Conservation (phyloP, 176 grass and related monocot genomes). For the Zoysia japonica region DNA sequence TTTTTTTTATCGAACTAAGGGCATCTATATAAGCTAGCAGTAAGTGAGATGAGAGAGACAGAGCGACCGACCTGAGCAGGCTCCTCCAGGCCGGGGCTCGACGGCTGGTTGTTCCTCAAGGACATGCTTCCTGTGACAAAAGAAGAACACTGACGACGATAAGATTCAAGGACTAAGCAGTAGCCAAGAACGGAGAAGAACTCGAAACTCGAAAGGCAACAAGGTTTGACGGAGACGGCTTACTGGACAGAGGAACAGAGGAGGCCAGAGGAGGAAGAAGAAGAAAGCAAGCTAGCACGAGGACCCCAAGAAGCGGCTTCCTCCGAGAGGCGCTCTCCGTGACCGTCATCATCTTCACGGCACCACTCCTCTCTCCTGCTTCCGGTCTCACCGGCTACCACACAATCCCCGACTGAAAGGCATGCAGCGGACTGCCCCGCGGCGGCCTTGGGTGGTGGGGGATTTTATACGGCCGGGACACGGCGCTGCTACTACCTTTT, state of each 20-base stretch:
- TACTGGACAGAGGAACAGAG: conserved; percentile 68
- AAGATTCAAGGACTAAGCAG: not conserved
- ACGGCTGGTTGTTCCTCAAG: conserved; percentile 37
- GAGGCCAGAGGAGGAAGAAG: conserved; percentile 31
- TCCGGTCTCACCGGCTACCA: not conserved
- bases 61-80: conserved; percentile 45
- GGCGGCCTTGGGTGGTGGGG: conserved; percentile 29
- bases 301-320: conserved; percentile 42
- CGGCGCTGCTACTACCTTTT: too few species aligned
- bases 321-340: conserved; percentile 1
- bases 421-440: not conserved
- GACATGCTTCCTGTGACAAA: conserved; percentile 48
- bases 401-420: not conserved
- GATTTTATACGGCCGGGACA: conserved; percentile 27
- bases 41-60: not conserved
- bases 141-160: not conserved
- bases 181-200: not conserved
- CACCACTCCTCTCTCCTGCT: not conserved
- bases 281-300: conserved; percentile 48
- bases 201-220: not conserved
- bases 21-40: too few species aligned
- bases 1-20: too few species aligned
- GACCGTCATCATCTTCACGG: not conserved
- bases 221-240: not conserved
- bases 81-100: conserved; percentile 4